These are phyloP conservation scores for Pseudogymnoascus sp. DNA, from an alignment of 2,329 filamentous ascomycete genomes.

Conservation along the genomic window DNA sequence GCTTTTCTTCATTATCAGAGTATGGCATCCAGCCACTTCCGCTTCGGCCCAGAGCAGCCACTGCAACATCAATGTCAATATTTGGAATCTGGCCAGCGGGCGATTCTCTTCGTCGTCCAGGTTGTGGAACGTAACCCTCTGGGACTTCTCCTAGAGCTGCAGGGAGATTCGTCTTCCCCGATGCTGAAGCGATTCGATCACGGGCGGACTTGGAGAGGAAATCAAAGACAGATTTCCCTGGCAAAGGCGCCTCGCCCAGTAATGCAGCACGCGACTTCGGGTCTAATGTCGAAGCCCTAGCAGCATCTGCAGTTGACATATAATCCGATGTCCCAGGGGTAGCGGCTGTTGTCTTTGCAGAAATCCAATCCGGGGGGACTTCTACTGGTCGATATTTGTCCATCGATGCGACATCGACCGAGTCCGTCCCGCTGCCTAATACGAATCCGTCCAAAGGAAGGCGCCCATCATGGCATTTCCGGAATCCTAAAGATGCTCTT, in stretches of 20 bases:
- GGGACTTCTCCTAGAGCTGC: slow-evolving; percentile 69
- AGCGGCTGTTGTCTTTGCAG: slow-evolving; percentile 42
- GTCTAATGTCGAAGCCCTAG: slow-evolving; percentile 68
- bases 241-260: slow-evolving; percentile 71
- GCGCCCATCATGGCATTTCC: slow-evolving; percentile 76
- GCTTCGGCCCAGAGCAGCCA: slow-evolving; percentile 60
- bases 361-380: slow-evolving; percentile 69
- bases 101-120: slow-evolving; percentile 54
- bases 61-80: slow-evolving; percentile 58
- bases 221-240: slow-evolving; percentile 93
- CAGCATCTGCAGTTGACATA: slow-evolving; percentile 66
- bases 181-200: slow-evolving; percentile 65
- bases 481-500: slow-evolving; percentile 39
- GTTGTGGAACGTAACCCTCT: slow-evolving; percentile 52
- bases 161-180: slow-evolving; percentile 70
- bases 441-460: slow-evolving; percentile 75
- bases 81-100: slow-evolving; percentile 53
- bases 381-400: slow-evolving; percentile 53
- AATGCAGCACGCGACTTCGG: slow-evolving; percentile 69
- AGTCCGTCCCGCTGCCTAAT: slow-evolving; percentile 49
- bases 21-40: slow-evolving; percentile 71
- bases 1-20: slow-evolving; percentile 70
- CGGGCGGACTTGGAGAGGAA: slow-evolving; percentile 74
- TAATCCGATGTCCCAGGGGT: slow-evolving; percentile 37
- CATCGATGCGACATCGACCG: slow-evolving; percentile 35